Conservation (phyloP, 2,329 filamentous ascomycete species). For the Aspergillus jensenii region DNA sequence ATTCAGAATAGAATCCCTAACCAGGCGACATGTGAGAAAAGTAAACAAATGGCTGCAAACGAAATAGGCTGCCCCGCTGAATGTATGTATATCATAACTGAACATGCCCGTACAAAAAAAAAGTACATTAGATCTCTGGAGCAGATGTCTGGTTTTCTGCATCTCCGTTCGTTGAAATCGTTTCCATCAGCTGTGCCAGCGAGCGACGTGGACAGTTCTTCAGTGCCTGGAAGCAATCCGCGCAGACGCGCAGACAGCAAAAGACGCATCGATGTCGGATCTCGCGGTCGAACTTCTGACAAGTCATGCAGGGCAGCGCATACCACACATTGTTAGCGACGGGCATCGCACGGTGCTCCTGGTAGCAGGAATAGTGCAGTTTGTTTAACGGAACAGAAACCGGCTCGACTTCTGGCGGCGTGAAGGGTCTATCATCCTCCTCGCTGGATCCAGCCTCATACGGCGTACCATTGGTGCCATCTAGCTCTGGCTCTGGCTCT, state of each 20-base stretch:
- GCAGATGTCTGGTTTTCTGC: neutral
- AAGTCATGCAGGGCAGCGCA: constrained; percentile 45
- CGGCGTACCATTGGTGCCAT: constrained; percentile 15
- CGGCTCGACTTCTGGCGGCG: constrained; percentile 34
- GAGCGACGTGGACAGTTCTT: constrained; percentile 34
- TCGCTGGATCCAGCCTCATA: constrained; percentile 19
- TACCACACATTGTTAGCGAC: constrained; percentile 39
- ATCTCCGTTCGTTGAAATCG: constrained; percentile 10
- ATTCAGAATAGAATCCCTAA: neutral
- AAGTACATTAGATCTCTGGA: neutral
- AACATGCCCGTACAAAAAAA: neutral
- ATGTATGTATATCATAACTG: neutral
- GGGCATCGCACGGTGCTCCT: constrained; percentile 38
- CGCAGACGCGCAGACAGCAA: constrained; percentile 43
- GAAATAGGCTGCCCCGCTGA: neutral
- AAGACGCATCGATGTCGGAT: constrained; percentile 42
- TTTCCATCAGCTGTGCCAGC: constrained; percentile 33
- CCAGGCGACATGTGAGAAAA: neutral
- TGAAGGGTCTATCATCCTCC: constrained; percentile 22
- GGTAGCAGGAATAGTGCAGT: constrained; percentile 41
- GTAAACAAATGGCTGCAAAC: neutral
- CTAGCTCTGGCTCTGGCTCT: constrained; percentile 24
- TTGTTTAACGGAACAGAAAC: constrained; percentile 36
- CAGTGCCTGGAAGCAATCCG: constrained; percentile 33
- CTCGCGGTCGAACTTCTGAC: constrained; percentile 39